A percentile compares a stretch with the other conserved stretches of the same genome.
These are phyloP conservation scores for Fistulinella cinereoalba DNA, from an alignment of 1,284 basidiomycete species.

Conservation along the genomic window DNA sequence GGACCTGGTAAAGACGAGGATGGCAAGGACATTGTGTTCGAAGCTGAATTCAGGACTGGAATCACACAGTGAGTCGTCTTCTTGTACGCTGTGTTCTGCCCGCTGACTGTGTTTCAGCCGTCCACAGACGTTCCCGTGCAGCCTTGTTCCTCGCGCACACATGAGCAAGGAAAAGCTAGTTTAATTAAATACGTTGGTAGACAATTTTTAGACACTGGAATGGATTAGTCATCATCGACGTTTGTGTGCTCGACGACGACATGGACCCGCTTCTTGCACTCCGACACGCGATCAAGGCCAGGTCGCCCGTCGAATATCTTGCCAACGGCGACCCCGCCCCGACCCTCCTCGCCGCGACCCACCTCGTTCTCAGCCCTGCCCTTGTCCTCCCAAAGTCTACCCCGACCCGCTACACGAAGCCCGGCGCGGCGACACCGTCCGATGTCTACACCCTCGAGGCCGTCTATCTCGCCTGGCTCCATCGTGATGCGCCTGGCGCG, in stretches of 20 bases:
- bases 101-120: neutral
- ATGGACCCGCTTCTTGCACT: constrained; percentile 52
- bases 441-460: constrained; percentile 81
- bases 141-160: neutral
- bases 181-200: too few relatives aligned
- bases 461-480: constrained; percentile 76
- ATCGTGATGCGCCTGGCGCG: constrained; percentile 67
- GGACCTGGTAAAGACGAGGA: constrained; percentile 11
- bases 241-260: too few relatives aligned
- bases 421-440: constrained; percentile 40
- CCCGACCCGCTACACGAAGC: constrained; percentile 72
- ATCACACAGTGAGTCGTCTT: constrained; percentile 4
- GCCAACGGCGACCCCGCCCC: constrained; percentile 44
- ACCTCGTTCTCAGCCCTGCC: constrained; percentile 58
- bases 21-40: constrained; percentile 11
- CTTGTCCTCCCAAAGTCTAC: constrained; percentile 63
- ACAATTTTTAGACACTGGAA: too few relatives aligned
- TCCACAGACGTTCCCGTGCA: neutral
- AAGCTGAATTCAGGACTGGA: constrained; percentile 8
- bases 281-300: constrained; percentile 55
- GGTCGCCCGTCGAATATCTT: constrained; percentile 50
- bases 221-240: too few relatives aligned
- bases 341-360: constrained; percentile 57
- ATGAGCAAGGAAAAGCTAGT: neutral
- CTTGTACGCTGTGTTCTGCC: neutral